These are phyloP conservation scores for Fusarium poae DNA, from an alignment of 2,329 filamentous ascomycete species.

Conservation along the genomic window DNA sequence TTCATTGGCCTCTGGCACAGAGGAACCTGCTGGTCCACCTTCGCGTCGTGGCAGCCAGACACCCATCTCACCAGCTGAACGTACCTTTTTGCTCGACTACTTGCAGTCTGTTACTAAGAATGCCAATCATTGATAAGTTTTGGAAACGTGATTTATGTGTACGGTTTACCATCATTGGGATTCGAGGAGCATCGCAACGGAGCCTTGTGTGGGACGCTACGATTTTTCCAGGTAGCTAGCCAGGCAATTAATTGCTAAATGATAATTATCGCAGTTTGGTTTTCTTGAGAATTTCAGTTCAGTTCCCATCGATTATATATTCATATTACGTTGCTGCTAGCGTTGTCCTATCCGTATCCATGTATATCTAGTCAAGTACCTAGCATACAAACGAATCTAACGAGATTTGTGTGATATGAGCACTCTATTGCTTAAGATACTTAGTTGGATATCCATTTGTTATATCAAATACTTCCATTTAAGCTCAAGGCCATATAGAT, in stretches of 20 bases:
- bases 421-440: not conserved
- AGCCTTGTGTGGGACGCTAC: constrained; percentile 35
- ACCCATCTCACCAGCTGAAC: constrained; percentile 76
- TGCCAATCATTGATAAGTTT: constrained; percentile 49
- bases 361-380: not conserved
- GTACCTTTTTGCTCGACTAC: constrained; percentile 81
- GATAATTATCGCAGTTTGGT: constrained; percentile 12
- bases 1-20: constrained; percentile 59
- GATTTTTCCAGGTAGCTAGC: constrained; percentile 17
- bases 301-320: not conserved
- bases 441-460: not conserved
- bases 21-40: constrained; percentile 48
- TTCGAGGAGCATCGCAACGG: constrained; percentile 37
- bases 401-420: not conserved
- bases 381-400: not conserved
- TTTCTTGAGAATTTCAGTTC: constrained; percentile 8
- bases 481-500: not conserved
- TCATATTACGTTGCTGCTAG: not conserved
- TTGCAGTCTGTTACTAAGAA: constrained; percentile 68
- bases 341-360: not conserved
- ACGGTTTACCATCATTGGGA: constrained; percentile 38
- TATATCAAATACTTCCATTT: not conserved
- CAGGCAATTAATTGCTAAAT: constrained; percentile 23
- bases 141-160: constrained; percentile 28
- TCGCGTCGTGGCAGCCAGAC: constrained; percentile 64